Evolutionary conservation across 2,329 filamentous ascomycete species (phyloP), one percentile per base, ranked within the genome.

Genomic region (Trichoderma koningii): DNA sequence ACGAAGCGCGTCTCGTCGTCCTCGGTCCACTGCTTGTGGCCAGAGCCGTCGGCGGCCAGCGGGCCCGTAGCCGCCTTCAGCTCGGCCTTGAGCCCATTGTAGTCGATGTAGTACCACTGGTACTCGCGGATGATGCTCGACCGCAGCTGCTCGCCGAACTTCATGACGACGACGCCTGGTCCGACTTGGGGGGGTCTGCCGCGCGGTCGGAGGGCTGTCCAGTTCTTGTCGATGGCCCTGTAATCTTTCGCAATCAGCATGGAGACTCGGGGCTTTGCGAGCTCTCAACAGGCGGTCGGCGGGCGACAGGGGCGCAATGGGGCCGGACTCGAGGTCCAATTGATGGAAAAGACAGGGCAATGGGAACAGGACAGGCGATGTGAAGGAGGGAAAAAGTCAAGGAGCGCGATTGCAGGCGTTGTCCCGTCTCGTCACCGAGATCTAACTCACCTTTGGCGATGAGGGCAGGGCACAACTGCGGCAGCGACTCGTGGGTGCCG

Each of bases 51-150:
- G 77, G 83, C 64, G 77, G 67, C 69, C 65, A 70, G 61, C 4
- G 78, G 73, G 66, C 87, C 86, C 70, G 84, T 90, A 66, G 88
- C 85, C 66, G 85, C 87, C 79, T 94, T 95, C 68, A 99, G 87
- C 70, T 92, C 88, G 70, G 85, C 83, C 81, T 99, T 99, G 56
- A 99, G 86, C 69, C 89, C 91, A 76, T 97, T 93, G 81, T 99
- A 99, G 80, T 92, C 90, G 79, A 99, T 97, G 81, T 99, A 99
- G 82, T 97, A 92, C 89, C 93, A 97, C 77, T 93, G 89, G 81
- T 96, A 99, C 80, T 98, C 93, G 82, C 91, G 93, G 79, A 98
- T 96, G 75, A 97, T 86, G 76, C 93, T 97, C 73, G 92, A 94
- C 69, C 92, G 92, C 74, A 99, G 88, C 84, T 99, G 93, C 80